These are phyloP conservation scores for Pythium utonaiense DNA, from an alignment of 352 stramenopile genomes.

Conservation along the genomic window DNA sequence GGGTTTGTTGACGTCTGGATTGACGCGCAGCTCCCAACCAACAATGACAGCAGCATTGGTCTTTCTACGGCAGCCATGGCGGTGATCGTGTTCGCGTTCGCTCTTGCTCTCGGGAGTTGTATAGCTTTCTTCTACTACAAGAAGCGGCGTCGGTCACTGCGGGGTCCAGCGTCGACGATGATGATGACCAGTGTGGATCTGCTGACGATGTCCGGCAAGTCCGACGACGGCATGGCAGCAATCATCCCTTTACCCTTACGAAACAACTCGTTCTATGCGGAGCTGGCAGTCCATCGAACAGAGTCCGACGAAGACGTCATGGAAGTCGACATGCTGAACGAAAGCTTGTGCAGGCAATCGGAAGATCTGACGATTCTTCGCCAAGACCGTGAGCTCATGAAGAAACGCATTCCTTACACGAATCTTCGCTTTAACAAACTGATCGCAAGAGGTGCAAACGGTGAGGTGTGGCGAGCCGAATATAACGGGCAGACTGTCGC, in stretches of 20 bases:
- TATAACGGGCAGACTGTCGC: constrained; percentile 40
- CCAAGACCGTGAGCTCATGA: constrained; percentile 40
- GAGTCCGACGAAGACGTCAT: constrained; percentile 4
- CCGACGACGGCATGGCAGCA: constrained; percentile 2
- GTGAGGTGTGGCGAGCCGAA: constrained; percentile 59
- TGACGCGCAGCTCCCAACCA: constrained; percentile 2
- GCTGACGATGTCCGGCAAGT: constrained; percentile 8
- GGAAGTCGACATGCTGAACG: constrained; percentile 16
- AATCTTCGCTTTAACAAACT: constrained; percentile 37
- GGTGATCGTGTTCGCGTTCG: constrained; percentile 1
- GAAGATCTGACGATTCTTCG: constrained; percentile 37
- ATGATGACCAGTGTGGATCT: constrained; percentile 7
- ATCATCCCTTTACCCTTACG: constrained; percentile 6
- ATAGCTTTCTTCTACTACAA: constrained; percentile 3
- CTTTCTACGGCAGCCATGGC: constrained; percentile 6
- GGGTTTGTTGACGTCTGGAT: constrained; percentile 45
- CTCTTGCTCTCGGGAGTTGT: neutral
- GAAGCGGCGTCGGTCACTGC: constrained; percentile 9
- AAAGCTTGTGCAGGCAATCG: constrained; percentile 17
- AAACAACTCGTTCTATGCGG: constrained; percentile 8
- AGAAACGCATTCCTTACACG: constrained; percentile 41
- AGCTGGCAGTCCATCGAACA: neutral
- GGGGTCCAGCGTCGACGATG: neutral
- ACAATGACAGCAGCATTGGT: neutral
- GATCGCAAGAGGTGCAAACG: constrained; percentile 44